A percentile compares a stretch with the other conserved stretches of the same genome.
These are phyloP conservation scores for Fusarium sp. DNA, from an alignment of 2,329 filamentous ascomycete species.

Conservation along the genomic window DNA sequence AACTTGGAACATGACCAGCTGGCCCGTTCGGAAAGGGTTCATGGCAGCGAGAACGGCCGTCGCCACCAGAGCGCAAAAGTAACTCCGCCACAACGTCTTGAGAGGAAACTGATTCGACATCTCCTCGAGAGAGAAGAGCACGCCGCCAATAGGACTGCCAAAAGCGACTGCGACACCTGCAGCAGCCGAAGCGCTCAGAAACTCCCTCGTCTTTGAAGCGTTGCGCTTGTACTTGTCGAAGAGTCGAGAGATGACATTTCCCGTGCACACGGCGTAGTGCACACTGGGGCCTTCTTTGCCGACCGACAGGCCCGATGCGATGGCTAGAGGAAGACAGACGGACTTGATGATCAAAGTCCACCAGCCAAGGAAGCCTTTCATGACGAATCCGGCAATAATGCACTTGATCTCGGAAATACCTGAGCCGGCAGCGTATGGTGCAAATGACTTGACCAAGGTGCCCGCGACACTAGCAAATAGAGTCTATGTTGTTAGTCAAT, in stretches of 20 bases:
- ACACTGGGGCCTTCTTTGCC: conserved; percentile 98
- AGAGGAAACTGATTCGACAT: conserved; percentile 97
- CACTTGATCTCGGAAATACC: conserved; percentile 99
- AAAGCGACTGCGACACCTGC: conserved; percentile 97
- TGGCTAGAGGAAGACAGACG: conserved; percentile 88
- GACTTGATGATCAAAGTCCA: conserved; percentile 97
- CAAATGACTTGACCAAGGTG: conserved; percentile 87
- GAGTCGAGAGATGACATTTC: conserved; percentile 93
- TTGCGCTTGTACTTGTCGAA: conserved; percentile 94
- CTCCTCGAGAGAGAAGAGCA: conserved; percentile 96
- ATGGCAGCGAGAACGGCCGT: conserved; percentile 93
- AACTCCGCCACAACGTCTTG: conserved; percentile 97
- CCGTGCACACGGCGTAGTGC: conserved; percentile 98
- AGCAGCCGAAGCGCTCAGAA: conserved; percentile 92
- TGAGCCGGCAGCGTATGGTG: conserved; percentile 94
- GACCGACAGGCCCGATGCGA: conserved; percentile 92
- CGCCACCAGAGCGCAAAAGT: conserved; percentile 96
- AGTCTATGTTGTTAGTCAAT: conserved; percentile 61
- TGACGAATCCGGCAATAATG: conserved; percentile 98
- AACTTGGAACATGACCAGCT: conserved; percentile 99
- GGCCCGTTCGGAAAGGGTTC: conserved; percentile 97
- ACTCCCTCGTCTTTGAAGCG: conserved; percentile 94
- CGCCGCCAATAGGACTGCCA: conserved; percentile 95
- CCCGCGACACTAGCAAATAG: conserved; percentile 87
- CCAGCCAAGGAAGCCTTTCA: conserved; percentile 96